phyloP scores from a whole-genome alignment of 257 asterid species.

The Schizonepeta tenuifolia region DNA sequence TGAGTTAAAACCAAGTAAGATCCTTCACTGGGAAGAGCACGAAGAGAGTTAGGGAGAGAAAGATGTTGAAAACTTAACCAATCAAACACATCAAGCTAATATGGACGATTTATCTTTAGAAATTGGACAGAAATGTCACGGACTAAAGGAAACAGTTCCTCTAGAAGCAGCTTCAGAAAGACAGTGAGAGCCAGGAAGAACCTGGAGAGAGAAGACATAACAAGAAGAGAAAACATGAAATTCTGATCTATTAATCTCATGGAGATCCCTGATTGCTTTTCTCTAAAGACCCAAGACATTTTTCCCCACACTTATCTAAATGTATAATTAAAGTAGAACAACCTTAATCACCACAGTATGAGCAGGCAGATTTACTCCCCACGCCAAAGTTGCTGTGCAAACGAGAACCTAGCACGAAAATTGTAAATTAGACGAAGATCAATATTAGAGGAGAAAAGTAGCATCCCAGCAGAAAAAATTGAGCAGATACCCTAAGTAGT shows the following conservation, averaged over 20 bases:
- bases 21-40: constrained; percentile 4
- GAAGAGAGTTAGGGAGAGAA: constrained; percentile 7
- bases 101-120: background rate
- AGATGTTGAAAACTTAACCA: background rate
- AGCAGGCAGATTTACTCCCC: constrained; percentile 99
- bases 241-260: constrained; percentile 1
- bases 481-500: constrained; percentile 62
- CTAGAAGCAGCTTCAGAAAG: constrained; percentile 1
- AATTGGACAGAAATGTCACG: constrained; percentile 17
- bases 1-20: background rate
- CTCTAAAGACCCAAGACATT: constrained; percentile 12
- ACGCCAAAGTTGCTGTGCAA: constrained; percentile 98
- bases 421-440: constrained; percentile 31
- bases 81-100: constrained; percentile 13
- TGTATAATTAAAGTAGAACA: constrained; percentile 37
- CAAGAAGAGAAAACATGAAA: constrained; percentile 9
- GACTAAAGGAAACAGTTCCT: constrained; percentile 13
- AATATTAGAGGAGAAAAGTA: constrained; percentile 16
- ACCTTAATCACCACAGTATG: constrained; percentile 99
- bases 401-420: constrained; percentile 76
- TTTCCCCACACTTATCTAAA: constrained; percentile 25
- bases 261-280: constrained; percentile 8
- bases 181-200: constrained; percentile 16
- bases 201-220: constrained; percentile 9
- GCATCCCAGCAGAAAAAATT: constrained; percentile 5